Base-by-base conservation (phyloP, 1,284 basidiomycete species). In the Xerocomus nothofagi region DNA sequence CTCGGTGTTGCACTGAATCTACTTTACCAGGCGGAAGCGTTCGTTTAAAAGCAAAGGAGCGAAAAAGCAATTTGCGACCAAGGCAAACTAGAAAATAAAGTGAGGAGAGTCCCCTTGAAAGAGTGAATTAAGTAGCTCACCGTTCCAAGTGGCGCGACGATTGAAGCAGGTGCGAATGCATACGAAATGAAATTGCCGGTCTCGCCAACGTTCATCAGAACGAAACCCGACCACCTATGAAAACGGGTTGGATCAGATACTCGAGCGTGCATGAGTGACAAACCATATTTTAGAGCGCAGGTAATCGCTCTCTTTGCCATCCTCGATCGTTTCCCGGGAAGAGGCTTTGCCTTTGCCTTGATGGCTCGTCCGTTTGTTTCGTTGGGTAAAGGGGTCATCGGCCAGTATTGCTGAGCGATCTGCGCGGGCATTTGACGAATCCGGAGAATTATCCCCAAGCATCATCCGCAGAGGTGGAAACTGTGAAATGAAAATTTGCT, bases 121-220 rank as follows among this genome's bases (percentile, higher is more conserved):
- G 27, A 20, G 15, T 17, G 32, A 17, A 17, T 17, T 6, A 24
- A 31, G 7, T 5, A 8, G 74, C 85, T 73, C 60, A 94, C 92
- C 27, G 92, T 95, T 27, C 95, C 94, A 7, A 98, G 77, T 17
- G 95, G 96, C 1, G 96, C 95, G n/a, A 98, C 93, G 12, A 98
- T 76, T 18, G 88, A 92, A 8, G 95, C 94, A 4, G 96, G 95
- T 6, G 95, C 87, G 55, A 87, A 90, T 1, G 82, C 89, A 58
- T 93, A 98, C 2, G 90, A 89, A 48, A 93, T 80, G 56, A 98
- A 98, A 65, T 98, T 98, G 12, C 88, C 88, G 21, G 84, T 71
- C 73, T 99, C 96, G 14, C 96, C 96, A 11, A 97, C 55, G 55
- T 91, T 91, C 86, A 98, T 96, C 39, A 98, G 75, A 11, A 82